Evolutionary conservation across 2,329 filamentous ascomycete species (phyloP).

Genomic region (Sordariomycetes sp.): DNA sequence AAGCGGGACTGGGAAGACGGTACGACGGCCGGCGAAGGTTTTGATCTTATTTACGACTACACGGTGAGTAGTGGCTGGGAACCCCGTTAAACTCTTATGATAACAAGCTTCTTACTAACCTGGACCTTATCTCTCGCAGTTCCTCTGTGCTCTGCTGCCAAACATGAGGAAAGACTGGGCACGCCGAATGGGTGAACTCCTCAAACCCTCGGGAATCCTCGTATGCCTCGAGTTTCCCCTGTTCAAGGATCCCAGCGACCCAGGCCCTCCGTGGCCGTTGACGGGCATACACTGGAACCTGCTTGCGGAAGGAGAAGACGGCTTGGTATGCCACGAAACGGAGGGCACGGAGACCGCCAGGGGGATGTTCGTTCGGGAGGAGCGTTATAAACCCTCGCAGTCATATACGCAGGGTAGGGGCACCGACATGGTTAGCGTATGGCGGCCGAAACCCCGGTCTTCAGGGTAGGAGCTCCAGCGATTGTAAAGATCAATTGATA

Average conservation of each 20-base stretch:
- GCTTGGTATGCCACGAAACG: background rate
- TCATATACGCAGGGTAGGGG: background rate
- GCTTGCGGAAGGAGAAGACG: background rate
- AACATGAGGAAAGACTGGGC: conserved; percentile 1
- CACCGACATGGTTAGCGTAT: conserved; percentile 1
- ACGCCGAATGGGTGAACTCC: background rate
- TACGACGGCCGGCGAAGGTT: background rate
- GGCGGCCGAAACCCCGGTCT: background rate
- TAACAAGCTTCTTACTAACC: background rate
- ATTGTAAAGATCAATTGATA: no score
- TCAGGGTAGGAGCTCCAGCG: no score
- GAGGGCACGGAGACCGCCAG: background rate
- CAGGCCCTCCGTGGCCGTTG: conserved; percentile 1
- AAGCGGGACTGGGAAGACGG: background rate
- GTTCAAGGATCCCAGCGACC: background rate
- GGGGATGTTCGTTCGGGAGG: background rate
- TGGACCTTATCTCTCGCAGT: background rate
- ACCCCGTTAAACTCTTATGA: background rate
- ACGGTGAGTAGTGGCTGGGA: background rate
- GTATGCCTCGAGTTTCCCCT: conserved; percentile 2
- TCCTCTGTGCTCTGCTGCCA: background rate
- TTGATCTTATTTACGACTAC: conserved; percentile 2
- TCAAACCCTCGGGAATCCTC: background rate
- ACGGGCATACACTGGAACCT: conserved; percentile 1
- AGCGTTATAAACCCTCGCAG: background rate